Base-by-base conservation (phyloP, 2,329 filamentous ascomycete genomes). In the Penicillium occitanis region DNA sequence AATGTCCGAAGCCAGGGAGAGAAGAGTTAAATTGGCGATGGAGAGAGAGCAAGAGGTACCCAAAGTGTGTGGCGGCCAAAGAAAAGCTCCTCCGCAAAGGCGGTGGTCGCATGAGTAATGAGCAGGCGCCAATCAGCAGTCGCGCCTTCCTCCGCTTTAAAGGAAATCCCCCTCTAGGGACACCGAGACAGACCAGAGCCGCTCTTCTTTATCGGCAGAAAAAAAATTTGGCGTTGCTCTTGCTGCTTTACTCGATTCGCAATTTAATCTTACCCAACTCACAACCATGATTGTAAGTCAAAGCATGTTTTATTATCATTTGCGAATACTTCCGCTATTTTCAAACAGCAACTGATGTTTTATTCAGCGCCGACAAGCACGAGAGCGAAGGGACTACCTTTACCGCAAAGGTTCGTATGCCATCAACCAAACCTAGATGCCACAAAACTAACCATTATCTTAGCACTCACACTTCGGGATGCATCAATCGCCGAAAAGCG, bases 401-500 rank as follows among this genome's bases (percentile, higher is more conserved):
- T 96, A 97, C 79, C 88, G 94, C 68, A 90, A 91, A 74, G 65
- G 65, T 66, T 22, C 37, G 65, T 60, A 42, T 33, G 44, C n/a
- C 63, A 40, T 50, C 53, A 50, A 11, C 46, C 33, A 46, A 62
- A 28, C n/a, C 25, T 40, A 28, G 28, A 33, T 30, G 44, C 22
- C 30, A 25, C 42, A 25, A 13, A n/a, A 48, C 17, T 63, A 60
- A 66, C 33, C 13, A 19, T 25, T 19, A 4, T 19, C 10, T 53
- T n/a, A 66, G 94, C 95, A 44, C 85, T 97, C 66, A 89, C 92
- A 25, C 86, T 97, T 51, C 89, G 91, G 71, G 92, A 97, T 81
- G 94, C 94, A 68, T 94, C 97, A 74, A 96, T 96, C 70, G 91
- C 91, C 66, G 92, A 96, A 77, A 97, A 97, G 78, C 86, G 94